Base-by-base conservation (phyloP, 2,329 filamentous ascomycete species). In the Cladosporium colombiae region DNA sequence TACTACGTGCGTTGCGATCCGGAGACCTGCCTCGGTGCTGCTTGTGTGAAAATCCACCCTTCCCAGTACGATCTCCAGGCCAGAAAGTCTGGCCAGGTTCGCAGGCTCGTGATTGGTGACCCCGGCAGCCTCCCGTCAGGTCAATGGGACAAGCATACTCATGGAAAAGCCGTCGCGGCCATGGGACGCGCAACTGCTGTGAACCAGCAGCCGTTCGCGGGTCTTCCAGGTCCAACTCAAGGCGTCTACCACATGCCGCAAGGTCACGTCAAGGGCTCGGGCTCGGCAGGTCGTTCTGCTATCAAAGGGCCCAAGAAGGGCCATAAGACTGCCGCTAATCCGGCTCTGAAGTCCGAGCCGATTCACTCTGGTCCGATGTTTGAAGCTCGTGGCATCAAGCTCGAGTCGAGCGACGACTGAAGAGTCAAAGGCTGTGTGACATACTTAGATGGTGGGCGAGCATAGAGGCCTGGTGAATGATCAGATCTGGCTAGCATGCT, bases 41-140 rank as follows among this genome's bases (percentile, higher is more conserved):
- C n/a, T n/a, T 63, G 61, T 33, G n/a, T 44, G 25, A 40, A 49
- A 50, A 53, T 63, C 11, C 61, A 63, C 16, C 25, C 31, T n/a
- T 53, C 21, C 2, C 61, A 63, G 31, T 63, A 63, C 33, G 49
- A 63, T 3, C 21, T 63, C 5, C n/a, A 23, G 11, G 52, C 49
- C 23, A 55, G 33, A n/a, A 55, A 55, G 50, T 11, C 8, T 5
- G 21, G 50, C 23, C 14, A 40, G 33, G 10, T 14, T 14, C 60
- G 60, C 23, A 53, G 60, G 16, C 21, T 37, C 2, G 60, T 55
- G 23, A 14, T 52, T 18, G 46, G 60, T 14, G 33, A 55, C n/a
- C 40, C 40, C n/a, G 10, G 8, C 6, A 46, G 40, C 13, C 40
- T 46, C 21, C 40, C 40, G 2, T n/a, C 7, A 21, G 40, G n/a